Evolutionary conservation across 768 basidiomycete species (phyloP).

Genomic region (Piloderma croceum): DNA sequence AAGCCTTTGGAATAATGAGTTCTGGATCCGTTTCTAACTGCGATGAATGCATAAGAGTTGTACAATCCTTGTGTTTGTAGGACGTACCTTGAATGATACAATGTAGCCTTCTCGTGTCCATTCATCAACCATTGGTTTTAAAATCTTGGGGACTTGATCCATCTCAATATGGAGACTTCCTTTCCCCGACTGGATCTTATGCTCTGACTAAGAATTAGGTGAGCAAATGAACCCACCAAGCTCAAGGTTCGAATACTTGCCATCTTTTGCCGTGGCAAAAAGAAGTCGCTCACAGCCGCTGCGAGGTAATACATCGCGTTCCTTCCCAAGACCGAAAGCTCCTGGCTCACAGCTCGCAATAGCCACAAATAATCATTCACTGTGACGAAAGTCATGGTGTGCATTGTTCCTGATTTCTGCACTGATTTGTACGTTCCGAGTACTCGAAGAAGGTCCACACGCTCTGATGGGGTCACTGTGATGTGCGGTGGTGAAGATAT

Average conservation of each 20-base stretch:
- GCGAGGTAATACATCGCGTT: constrained; percentile 93
- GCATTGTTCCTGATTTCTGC: constrained; percentile 65
- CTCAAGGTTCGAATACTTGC: constrained; percentile 39
- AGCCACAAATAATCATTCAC: constrained; percentile 96
- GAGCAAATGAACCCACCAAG: neutral
- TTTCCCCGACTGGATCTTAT: constrained; percentile 97
- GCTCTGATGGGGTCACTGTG: constrained; percentile 61
- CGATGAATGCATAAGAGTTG: neutral
- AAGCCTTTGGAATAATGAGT: constrained; percentile 87
- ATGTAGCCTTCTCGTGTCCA: constrained; percentile 90
- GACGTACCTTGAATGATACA: constrained; percentile 92
- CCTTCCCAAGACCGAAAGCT: constrained; percentile 63
- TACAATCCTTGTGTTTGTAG: neutral
- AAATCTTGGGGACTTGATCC: constrained; percentile 97
- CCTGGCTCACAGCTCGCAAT: constrained; percentile 74
- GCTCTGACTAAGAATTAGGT: constrained; percentile 65
- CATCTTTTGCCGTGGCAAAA: constrained; percentile 86
- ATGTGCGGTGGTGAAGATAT: constrained; percentile 44
- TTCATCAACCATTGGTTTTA: constrained; percentile 89
- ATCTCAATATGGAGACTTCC: constrained; percentile 92
- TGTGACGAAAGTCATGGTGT: constrained; percentile 86
- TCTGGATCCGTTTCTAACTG: constrained; percentile 89
- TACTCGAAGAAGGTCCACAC: constrained; percentile 61
- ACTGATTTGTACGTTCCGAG: constrained; percentile 77
- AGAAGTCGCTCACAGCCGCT: constrained; percentile 97